These are phyloP conservation scores for Leccinum pellstonianum DNA, from an alignment of 768 basidiomycete species.

Conservation along the genomic window DNA sequence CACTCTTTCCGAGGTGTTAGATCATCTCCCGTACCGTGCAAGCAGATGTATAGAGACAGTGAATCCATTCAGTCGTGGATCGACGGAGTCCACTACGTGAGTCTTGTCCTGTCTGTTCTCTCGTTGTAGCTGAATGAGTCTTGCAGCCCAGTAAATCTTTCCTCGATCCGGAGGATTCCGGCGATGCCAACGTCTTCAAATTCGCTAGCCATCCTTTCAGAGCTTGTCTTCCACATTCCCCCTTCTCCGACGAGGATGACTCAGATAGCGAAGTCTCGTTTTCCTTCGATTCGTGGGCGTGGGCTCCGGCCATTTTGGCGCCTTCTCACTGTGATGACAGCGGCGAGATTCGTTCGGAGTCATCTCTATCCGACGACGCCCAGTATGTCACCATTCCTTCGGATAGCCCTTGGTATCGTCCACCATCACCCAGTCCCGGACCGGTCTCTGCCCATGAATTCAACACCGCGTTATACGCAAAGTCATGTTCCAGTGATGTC, in stretches of 20 bases:
- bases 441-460: constrained; percentile 23
- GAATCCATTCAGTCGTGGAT: constrained; percentile 31
- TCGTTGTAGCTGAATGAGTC: neutral
- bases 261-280: constrained; percentile 20
- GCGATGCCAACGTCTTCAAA: constrained; percentile 6
- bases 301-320: constrained; percentile 19
- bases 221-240: constrained; percentile 14
- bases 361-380: constrained; percentile 26
- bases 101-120: constrained; percentile 1
- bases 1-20: neutral
- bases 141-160: constrained; percentile 17
- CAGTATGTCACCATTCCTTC: constrained; percentile 42
- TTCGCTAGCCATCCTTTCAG: constrained; percentile 23
- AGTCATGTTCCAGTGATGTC: constrained; percentile 33
- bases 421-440: constrained; percentile 29
- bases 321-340: constrained; percentile 18
- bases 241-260: constrained; percentile 24
- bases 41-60: constrained; percentile 25
- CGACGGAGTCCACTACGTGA: constrained; percentile 22
- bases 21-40: constrained; percentile 10
- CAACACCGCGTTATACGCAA: constrained; percentile 17
- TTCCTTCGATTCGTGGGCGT: constrained; percentile 15
- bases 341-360: constrained; percentile 22
- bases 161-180: constrained; percentile 2
- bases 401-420: constrained; percentile 40